Conservation (phyloP, 139 green algal genomes). For the Edaphochlamys debaryana region DNA sequence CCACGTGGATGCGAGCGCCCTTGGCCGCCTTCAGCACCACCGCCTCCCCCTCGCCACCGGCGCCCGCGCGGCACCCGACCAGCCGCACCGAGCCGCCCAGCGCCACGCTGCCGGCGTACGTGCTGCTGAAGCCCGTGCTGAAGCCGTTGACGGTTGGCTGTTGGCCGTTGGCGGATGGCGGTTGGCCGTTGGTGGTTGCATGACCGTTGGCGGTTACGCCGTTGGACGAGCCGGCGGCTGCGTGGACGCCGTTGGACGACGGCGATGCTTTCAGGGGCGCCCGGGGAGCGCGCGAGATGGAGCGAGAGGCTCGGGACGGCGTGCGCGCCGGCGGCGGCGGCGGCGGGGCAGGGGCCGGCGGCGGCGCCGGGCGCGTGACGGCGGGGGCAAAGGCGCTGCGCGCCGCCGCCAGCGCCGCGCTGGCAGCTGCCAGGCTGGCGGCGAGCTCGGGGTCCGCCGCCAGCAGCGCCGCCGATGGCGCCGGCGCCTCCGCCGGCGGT, state of each 20-base stretch:
- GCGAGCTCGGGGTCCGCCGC: background rate
- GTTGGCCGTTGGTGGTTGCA: too few relatives aligned
- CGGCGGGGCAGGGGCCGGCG: background rate
- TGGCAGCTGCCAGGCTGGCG: background rate
- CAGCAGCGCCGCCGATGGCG: too few relatives aligned
- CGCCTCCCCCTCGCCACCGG: background rate
- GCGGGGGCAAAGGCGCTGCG: background rate
- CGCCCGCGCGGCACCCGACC: background rate
- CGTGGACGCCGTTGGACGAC: too few relatives aligned
- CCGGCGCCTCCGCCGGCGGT: background rate
- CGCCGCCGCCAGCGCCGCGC: background rate
- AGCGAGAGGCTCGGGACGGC: background rate
- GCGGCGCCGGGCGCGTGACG: background rate
- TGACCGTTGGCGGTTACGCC: too few relatives aligned
- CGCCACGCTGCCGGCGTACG: background rate
- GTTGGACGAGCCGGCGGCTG: too few relatives aligned
- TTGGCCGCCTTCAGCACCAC: slow-evolving; percentile 24
- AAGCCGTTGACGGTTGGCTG: background rate
- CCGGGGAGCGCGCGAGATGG: too few relatives aligned
- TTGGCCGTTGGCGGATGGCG: too few relatives aligned
- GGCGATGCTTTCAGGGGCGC: too few relatives aligned
- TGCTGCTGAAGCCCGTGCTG: background rate
- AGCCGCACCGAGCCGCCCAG: background rate
- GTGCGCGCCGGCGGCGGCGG: background rate
- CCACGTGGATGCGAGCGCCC: background rate